Evolutionary conservation across 495 filamentous ascomycete species (phyloP).

Genomic region (Lasiosphaeria ovina): DNA sequence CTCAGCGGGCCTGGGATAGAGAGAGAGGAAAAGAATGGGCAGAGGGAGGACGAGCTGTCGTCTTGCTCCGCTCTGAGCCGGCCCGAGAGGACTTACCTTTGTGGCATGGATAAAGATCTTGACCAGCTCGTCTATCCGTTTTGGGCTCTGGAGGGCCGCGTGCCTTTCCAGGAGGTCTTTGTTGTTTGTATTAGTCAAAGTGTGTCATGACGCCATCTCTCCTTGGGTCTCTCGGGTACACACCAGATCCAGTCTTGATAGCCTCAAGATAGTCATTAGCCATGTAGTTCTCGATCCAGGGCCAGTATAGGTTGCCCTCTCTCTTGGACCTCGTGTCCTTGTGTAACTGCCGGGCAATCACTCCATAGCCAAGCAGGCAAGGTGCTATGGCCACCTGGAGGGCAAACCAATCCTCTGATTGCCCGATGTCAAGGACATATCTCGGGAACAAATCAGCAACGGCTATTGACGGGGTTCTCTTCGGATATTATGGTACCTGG

Average conservation of each 20-base stretch:
- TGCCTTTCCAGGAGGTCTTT: conserved; percentile 70
- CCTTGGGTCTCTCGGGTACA: background rate
- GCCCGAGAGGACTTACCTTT: conserved; percentile 49
- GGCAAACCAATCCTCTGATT: conserved; percentile 80
- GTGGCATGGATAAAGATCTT: conserved; percentile 82
- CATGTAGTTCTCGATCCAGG: conserved; percentile 86
- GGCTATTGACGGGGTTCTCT: background rate
- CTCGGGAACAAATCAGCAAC: conserved; percentile 32
- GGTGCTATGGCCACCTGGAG: conserved; percentile 81
- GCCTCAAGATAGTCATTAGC: conserved; percentile 72
- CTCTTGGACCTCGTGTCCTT: conserved; percentile 52
- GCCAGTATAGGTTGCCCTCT: conserved; percentile 77
- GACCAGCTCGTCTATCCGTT: conserved; percentile 75
- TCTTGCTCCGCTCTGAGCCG: background rate
- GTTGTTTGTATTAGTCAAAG: conserved; percentile 24
- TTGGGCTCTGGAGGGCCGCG: conserved; percentile 64
- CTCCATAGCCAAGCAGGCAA: conserved; percentile 83
- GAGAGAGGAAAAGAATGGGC: background rate
- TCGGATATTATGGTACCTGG: conserved; percentile 33
- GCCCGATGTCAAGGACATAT: conserved; percentile 85
- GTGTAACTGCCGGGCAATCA: conserved; percentile 66
- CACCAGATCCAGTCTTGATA: conserved; percentile 65
- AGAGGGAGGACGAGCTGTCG: background rate
- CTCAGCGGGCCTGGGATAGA: conserved; percentile 4
- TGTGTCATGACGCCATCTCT: conserved; percentile 4